These are phyloP conservation scores for Erythrophleum fordii DNA, from an alignment of 306 rosid species.

Conservation along the genomic window DNA sequence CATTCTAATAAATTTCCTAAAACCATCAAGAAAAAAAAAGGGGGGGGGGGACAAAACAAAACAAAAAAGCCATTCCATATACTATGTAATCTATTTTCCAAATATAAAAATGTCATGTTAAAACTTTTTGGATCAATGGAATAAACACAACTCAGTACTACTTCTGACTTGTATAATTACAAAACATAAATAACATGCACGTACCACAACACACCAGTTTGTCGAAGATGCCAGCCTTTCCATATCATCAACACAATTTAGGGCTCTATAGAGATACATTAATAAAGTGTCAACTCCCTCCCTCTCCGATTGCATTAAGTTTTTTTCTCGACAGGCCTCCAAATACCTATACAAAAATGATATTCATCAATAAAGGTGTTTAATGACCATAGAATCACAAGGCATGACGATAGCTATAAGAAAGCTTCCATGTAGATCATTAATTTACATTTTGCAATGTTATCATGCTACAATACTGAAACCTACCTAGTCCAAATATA, in stretches of 20 bases:
- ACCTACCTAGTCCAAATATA: conserved; percentile 27
- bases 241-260: conserved; percentile 79
- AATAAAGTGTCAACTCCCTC: conserved; percentile 94
- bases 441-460: background rate
- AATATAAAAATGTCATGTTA: conserved; percentile 20
- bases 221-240: conserved; percentile 87
- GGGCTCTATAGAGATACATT: conserved; percentile 90
- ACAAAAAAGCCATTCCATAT: conserved; percentile 7
- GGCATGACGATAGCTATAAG: background rate
- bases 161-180: conserved; percentile 4
- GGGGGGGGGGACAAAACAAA: too few species aligned
- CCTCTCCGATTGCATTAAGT: conserved; percentile 60
- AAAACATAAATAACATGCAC: conserved; percentile 41
- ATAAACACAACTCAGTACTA: conserved; percentile 9
- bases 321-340: conserved; percentile 76
- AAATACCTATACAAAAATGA: conserved; percentile 68
- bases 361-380: conserved; percentile 21
- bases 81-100: conserved; percentile 9
- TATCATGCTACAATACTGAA: conserved; percentile 1
- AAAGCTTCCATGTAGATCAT: conserved; percentile 17
- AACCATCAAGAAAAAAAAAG: background rate
- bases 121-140: conserved; percentile 29
- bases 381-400: conserved; percentile 16
- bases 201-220: conserved; percentile 94
- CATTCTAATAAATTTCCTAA: background rate